Percentiles rank a stretch among this genome's conserved stretches.
Conservation (phyloP, 495 filamentous ascomycete species). For the Cudoniella acicularis region DNA sequence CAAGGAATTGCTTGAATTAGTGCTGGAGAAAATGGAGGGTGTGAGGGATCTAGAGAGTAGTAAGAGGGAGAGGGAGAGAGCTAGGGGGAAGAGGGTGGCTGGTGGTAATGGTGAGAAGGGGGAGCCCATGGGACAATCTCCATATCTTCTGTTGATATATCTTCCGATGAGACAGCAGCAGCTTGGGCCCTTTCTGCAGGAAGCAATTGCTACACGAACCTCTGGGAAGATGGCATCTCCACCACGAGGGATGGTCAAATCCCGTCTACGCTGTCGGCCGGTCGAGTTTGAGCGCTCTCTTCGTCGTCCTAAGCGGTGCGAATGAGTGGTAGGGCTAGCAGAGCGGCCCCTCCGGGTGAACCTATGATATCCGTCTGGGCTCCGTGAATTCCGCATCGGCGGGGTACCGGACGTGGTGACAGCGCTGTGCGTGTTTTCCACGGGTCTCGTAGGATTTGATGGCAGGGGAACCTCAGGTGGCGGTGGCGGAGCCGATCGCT, state of each 20-base stretch:
- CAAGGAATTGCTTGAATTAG: slow-evolving; percentile 91
- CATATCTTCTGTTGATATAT: background rate
- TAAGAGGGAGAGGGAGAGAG: slow-evolving; percentile 1
- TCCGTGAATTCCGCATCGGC: no score
- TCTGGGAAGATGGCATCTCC: no score
- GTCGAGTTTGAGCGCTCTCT: background rate
- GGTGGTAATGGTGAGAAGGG: background rate
- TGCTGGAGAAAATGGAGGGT: slow-evolving; percentile 89
- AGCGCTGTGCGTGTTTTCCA: slow-evolving; percentile 2
- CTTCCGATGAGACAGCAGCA: background rate
- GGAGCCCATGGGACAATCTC: background rate
- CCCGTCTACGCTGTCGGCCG: background rate
- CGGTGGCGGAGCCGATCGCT: background rate
- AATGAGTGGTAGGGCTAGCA: slow-evolving; percentile 2
- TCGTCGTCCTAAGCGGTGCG: no score
- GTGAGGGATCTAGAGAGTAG: slow-evolving; percentile 61
- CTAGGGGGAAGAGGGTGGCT: background rate
- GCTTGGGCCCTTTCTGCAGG: no score
- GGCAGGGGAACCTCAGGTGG: background rate
- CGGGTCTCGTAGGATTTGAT: background rate
- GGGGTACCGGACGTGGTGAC: background rate
- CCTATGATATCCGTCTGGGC: no score
- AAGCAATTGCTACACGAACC: no score
- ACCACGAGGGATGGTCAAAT: background rate
- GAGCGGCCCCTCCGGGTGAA: slow-evolving; percentile 2